Evolutionary conservation across 73 alveolate species (phyloP).

Genomic region (Breviolum minutum): DNA sequence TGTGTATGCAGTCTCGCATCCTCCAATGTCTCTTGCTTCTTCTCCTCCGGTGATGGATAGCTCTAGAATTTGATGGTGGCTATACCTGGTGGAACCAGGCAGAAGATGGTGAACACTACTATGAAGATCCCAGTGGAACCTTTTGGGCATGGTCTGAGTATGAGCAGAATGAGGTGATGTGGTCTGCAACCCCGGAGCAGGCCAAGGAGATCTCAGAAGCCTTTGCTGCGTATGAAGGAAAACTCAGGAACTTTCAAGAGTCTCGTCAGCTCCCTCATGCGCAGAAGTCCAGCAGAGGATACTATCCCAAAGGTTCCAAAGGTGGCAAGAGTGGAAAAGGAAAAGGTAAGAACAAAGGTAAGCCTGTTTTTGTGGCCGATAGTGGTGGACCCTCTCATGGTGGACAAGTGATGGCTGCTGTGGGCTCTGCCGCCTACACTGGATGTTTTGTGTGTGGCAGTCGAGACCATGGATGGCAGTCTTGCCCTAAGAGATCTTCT

Average conservation of each 20-base stretch:
- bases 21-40: not conserved
- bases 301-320: not conserved
- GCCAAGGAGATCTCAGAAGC: conserved; percentile 8
- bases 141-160: not conserved
- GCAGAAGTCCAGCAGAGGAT: not conserved
- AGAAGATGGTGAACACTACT: not conserved
- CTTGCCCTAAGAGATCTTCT: not conserved
- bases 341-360: not conserved
- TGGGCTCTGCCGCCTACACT: not conserved
- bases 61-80: not conserved
- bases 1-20: not conserved
- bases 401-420: not conserved
- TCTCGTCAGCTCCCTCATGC: not conserved
- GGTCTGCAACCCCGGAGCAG: not conserved
- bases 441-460: not conserved
- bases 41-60: too few species aligned
- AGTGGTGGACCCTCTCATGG: too few species aligned
- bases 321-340: not conserved
- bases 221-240: conserved; percentile 25
- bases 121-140: not conserved
- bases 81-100: not conserved
- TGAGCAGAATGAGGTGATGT: not conserved
- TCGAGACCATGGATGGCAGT: not conserved
- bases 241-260: conserved; percentile 9
- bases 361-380: too few species aligned